A percentile compares a stretch with the other conserved stretches of the same genome.
Conservation (phyloP, 1,284 basidiomycete genomes). For the Mycosarcoma maydis region DNA sequence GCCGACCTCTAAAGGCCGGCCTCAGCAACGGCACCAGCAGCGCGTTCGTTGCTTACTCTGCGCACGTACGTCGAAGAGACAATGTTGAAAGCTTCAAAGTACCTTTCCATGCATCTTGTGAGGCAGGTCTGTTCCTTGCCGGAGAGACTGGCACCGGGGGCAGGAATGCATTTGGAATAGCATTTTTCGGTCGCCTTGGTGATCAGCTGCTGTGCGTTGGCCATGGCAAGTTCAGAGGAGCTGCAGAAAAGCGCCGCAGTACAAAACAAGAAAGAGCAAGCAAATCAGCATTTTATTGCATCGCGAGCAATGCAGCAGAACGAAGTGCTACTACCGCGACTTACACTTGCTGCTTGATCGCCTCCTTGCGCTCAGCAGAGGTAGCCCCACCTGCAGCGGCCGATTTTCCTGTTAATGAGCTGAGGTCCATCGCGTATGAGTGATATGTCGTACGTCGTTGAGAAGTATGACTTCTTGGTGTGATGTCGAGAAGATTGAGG, state of each 20-base stretch:
- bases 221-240: conserved; percentile 55
- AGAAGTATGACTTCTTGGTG: neutral
- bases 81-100: conserved; percentile 66
- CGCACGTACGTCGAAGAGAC: conserved; percentile 58
- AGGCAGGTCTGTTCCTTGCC: conserved; percentile 63
- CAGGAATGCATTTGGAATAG: conserved; percentile 61
- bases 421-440: conserved; percentile 51
- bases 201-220: conserved; percentile 64
- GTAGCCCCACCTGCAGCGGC: conserved; percentile 19
- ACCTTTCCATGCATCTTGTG: conserved; percentile 63
- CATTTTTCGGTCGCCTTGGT: conserved; percentile 65
- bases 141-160: conserved; percentile 53
- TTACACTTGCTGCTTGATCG: conserved; percentile 63
- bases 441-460: neutral
- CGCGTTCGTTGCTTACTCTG: conserved; percentile 53
- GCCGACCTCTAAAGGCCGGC: conserved; percentile 25
- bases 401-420: conserved; percentile 40
- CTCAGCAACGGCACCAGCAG: conserved; percentile 43
- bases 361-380: conserved; percentile 61
- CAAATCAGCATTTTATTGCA: too few species aligned
- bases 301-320: too few species aligned
- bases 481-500: neutral
- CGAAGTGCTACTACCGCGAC: neutral
- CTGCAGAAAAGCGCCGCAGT: neutral
- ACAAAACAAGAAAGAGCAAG: neutral